Evolutionary conservation across 306 rosid genomes (phyloP), one percentile per base, ranked within the genome.

Genomic region (Vigna unguiculata): DNA sequence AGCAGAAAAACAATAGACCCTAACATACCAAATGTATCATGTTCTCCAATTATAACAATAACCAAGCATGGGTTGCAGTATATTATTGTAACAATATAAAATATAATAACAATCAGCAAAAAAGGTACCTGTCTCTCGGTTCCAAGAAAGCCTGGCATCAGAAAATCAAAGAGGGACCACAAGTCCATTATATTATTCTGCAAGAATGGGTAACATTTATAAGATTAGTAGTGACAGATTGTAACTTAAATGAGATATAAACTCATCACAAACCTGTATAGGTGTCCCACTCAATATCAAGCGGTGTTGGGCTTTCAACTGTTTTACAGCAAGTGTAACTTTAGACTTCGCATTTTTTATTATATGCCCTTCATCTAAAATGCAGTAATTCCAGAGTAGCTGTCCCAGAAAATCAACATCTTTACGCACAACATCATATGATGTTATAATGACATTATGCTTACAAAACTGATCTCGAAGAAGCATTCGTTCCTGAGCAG

Each of bases 111-210:
- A 22, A 14, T 59, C 40, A 48, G 41, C 34, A 55, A 54, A 67
- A 53, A 71, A 11, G 13, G 69, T 84, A 95, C 98, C 97, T 92
- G 98, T 83, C 97, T 92, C 82, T 95, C 98, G 6, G 93, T 92
- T 84, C 98, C 98, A 80, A 95, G 98, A 89, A 95, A 95, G 63
- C 98, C 98, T 8, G 98, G 97, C 97, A 95, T 95, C 87, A 95
- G 80, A 79, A 95, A 95, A 87, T 95, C 98, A 81, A 95, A 95
- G 73, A 95, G 98, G 48, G 98, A 95, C 98, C 98, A 95, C 83
- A 95, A 83, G 79, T 95, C 98, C 98, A 95, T 90, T 81, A 95
- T 83, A 77, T 95, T 95, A 78, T 95, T 95, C 98, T 95, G 93
- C 93, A 88, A 78, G 54, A 80, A 63, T 80, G 75, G 55, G 55